Evolutionary conservation across 2,329 filamentous ascomycete species (phyloP).

Genomic region (Xylaria multiplex): DNA sequence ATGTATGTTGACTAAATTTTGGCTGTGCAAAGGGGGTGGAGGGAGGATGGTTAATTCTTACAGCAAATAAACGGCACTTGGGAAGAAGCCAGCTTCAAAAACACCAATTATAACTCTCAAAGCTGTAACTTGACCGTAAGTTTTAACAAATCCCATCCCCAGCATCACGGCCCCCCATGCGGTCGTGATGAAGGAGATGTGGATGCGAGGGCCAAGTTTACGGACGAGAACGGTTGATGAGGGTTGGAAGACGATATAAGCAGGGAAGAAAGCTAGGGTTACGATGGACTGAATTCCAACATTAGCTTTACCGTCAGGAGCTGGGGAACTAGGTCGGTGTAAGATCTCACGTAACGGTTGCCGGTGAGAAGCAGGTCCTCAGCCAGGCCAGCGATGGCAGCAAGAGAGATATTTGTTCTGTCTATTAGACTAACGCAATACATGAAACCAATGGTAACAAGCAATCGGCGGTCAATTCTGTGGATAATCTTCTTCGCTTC

Average conservation of each 20-base stretch:
- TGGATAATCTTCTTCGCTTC: conserved; percentile 76
- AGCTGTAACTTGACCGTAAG: conserved; percentile 62
- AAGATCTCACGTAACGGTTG: conserved; percentile 50
- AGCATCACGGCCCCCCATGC: conserved; percentile 72
- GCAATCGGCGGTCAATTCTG: conserved; percentile 73
- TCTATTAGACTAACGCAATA: conserved; percentile 84
- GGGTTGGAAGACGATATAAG: conserved; percentile 77
- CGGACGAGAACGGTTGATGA: conserved; percentile 76
- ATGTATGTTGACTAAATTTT: background rate
- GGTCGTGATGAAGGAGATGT: conserved; percentile 64
- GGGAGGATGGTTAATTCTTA: conserved; percentile 45
- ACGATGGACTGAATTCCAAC: conserved; percentile 61
- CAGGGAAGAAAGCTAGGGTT: conserved; percentile 78
- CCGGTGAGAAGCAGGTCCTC: conserved; percentile 58
- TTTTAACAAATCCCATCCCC: conserved; percentile 70
- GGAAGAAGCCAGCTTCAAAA: conserved; percentile 78
- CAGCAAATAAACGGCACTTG: conserved; percentile 75
- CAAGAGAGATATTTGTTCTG: conserved; percentile 78
- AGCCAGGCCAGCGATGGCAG: conserved; percentile 74
- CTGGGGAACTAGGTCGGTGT: background rate
- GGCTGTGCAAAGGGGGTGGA: background rate
- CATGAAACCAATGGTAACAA: conserved; percentile 70
- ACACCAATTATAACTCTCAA: conserved; percentile 69
- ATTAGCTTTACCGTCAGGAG: conserved; percentile 14
- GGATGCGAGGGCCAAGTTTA: conserved; percentile 69